phyloP scores from a whole-genome alignment of 2,329 filamentous ascomycete genomes.

The Aspergillus proliferans region DNA sequence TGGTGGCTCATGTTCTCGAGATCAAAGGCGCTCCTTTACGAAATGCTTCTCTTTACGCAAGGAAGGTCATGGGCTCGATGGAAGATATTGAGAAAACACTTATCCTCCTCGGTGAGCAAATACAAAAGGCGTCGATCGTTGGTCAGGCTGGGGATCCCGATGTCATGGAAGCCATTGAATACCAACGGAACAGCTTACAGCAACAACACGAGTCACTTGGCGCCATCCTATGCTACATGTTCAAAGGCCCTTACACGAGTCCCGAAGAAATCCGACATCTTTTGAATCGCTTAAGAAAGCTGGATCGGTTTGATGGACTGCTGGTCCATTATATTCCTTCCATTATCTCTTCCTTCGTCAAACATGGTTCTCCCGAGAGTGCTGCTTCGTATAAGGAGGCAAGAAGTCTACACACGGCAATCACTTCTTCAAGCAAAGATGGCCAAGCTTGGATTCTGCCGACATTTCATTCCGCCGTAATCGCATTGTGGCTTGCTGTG shows the following conservation, averaged over 20 bases:
- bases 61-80: constrained; percentile 72
- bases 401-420: constrained; percentile 60
- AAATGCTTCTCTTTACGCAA: constrained; percentile 59
- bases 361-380: constrained; percentile 72
- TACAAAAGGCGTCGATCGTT: constrained; percentile 68
- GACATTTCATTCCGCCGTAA: constrained; percentile 71
- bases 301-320: constrained; percentile 70
- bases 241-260: constrained; percentile 67
- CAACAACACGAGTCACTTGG: constrained; percentile 86
- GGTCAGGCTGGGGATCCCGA: constrained; percentile 60
- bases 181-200: constrained; percentile 71
- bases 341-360: constrained; percentile 67
- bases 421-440: constrained; percentile 59
- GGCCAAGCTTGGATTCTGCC: constrained; percentile 65
- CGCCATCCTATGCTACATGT: constrained; percentile 69
- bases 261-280: constrained; percentile 68
- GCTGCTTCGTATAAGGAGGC: constrained; percentile 62
- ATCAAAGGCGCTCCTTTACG: constrained; percentile 43
- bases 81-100: constrained; percentile 70
- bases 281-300: constrained; percentile 59
- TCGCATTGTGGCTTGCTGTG: constrained; percentile 83
- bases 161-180: constrained; percentile 69
- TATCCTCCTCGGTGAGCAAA: constrained; percentile 66
- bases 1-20: constrained; percentile 54
- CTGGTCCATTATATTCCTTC: constrained; percentile 77